Percentiles rank a stretch among this genome's conserved stretches.
Conservation (phyloP, 805 yeast species). For the Monosporozyma aerobia region DNA sequence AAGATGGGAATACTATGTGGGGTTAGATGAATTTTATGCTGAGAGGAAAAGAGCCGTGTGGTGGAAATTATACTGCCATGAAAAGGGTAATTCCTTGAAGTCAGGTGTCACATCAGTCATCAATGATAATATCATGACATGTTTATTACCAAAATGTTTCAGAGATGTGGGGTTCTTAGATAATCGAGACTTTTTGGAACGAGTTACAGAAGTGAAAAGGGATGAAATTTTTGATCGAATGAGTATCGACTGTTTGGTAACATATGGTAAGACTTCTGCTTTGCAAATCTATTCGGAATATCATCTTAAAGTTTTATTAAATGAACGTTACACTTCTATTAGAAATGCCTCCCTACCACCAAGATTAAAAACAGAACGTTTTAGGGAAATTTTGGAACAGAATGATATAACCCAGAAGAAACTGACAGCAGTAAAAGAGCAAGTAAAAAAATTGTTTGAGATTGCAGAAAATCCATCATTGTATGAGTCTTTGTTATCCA, state of each 20-base stretch:
- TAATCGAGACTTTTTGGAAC: slow-evolving; percentile 12
- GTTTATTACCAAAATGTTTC: slow-evolving; percentile 20
- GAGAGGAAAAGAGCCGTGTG: slow-evolving; percentile 23
- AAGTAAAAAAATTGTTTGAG: slow-evolving; percentile 14
- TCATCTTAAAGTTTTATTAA: slow-evolving; percentile 16
- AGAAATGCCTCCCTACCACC: slow-evolving; percentile 20
- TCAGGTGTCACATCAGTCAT: slow-evolving; percentile 18
- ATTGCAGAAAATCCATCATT: slow-evolving; percentile 6
- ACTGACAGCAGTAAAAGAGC: slow-evolving; percentile 16
- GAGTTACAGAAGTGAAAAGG: slow-evolving; percentile 8
- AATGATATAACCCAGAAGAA: slow-evolving; percentile 8
- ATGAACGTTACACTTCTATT: slow-evolving; percentile 22
- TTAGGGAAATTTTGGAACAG: slow-evolving; percentile 14
- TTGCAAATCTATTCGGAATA: slow-evolving; percentile 15
- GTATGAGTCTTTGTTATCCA: slow-evolving; percentile 1
- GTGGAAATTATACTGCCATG: slow-evolving; percentile 26
- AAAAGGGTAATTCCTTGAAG: slow-evolving; percentile 11
- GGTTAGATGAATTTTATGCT: slow-evolving; percentile 23
- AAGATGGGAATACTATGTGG: slow-evolving; percentile 30
- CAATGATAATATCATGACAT: slow-evolving; percentile 15
- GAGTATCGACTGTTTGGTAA: slow-evolving; percentile 8
- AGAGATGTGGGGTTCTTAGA: slow-evolving; percentile 20
- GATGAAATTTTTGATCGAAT: slow-evolving; percentile 11
- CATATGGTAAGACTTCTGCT: slow-evolving; percentile 18
- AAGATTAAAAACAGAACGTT: slow-evolving; percentile 9